Percentiles rank a stretch among this genome's conserved stretches.
phyloP scores from a whole-genome alignment of 257 asterid genomes.

The Solanum medicagineum region DNA sequence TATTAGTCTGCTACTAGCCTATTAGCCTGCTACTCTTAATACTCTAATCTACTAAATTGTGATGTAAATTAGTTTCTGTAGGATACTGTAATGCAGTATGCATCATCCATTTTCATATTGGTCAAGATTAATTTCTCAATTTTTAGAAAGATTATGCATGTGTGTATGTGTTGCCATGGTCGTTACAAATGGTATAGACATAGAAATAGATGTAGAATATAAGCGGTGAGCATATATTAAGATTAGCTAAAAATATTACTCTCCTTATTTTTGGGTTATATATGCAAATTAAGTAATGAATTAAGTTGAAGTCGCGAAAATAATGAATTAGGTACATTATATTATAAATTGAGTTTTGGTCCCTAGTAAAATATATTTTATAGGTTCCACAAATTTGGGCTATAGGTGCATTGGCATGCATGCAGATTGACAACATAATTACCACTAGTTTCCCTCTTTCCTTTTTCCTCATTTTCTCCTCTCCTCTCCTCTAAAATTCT shows the following conservation, averaged over 20 bases:
- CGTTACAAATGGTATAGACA: too few relatives aligned
- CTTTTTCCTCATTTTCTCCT: constrained; percentile 1
- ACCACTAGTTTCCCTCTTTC: constrained; percentile 14
- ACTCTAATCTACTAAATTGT: not conserved
- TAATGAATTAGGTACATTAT: too few relatives aligned
- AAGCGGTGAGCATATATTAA: too few relatives aligned
- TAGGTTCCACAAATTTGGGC: not conserved
- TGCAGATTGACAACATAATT: not conserved
- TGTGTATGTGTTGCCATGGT: not conserved
- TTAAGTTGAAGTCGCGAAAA: not conserved
- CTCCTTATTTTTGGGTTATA: too few relatives aligned
- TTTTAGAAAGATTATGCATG: not conserved
- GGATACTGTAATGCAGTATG: not conserved
- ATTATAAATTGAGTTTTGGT: not conserved
- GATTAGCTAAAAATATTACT: too few relatives aligned
- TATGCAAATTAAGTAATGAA: not conserved
- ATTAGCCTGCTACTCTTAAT: too few relatives aligned
- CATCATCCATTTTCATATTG: not conserved
- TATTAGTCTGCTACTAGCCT: too few relatives aligned
- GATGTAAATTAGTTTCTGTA: not conserved
- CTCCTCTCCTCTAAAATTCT: constrained; percentile 7
- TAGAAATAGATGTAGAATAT: too few relatives aligned
- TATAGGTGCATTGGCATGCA: not conserved
- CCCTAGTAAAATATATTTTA: not conserved
- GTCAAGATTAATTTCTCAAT: not conserved